Evolutionary conservation across 805 yeast species (phyloP).

Genomic region (Huiozyma sinensis): DNA sequence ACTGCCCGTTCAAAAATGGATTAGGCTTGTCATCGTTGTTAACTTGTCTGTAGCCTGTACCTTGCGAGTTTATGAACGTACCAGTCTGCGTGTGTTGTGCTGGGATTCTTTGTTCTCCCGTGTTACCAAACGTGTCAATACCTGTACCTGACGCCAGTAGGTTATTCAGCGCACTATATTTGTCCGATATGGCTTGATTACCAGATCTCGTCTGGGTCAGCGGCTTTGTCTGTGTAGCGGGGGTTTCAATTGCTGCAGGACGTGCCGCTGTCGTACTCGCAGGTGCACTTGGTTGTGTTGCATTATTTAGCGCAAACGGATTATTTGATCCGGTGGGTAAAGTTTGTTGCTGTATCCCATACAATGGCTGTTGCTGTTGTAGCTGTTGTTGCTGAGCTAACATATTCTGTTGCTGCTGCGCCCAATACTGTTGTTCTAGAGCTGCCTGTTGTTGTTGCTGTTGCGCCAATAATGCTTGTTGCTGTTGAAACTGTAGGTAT

Average conservation of each 20-base stretch:
- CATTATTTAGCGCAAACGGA: conserved; percentile 50
- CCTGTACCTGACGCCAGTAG: conserved; percentile 83
- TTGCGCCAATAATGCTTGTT: conserved; percentile 22
- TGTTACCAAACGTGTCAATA: conserved; percentile 65
- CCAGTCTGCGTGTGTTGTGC: conserved; percentile 84
- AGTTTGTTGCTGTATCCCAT: conserved; percentile 1
- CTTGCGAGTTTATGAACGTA: conserved; percentile 76
- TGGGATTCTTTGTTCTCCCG: conserved; percentile 54
- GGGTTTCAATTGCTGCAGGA: neutral
- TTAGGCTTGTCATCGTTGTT: conserved; percentile 19
- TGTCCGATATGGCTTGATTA: conserved; percentile 44
- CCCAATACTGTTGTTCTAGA: conserved; percentile 17
- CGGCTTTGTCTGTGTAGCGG: conserved; percentile 25
- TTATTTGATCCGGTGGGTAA: conserved; percentile 60
- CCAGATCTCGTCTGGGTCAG: conserved; percentile 42
- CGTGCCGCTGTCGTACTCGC: conserved; percentile 2
- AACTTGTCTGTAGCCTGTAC: conserved; percentile 63
- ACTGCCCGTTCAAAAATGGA: conserved; percentile 49
- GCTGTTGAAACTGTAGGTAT: conserved; percentile 26
- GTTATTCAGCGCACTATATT: conserved; percentile 62
- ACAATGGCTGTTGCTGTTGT: conserved; percentile 33
- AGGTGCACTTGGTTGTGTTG: conserved; percentile 4
- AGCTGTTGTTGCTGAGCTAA: conserved; percentile 30
- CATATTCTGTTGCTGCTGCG: conserved; percentile 12
- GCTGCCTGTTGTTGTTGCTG: conserved; percentile 20